A percentile compares a stretch with the other conserved stretches of the same genome.
Evolutionary conservation across 192 early-diverging fungal species (phyloP).

Genomic region (Entomortierella lignicola): DNA sequence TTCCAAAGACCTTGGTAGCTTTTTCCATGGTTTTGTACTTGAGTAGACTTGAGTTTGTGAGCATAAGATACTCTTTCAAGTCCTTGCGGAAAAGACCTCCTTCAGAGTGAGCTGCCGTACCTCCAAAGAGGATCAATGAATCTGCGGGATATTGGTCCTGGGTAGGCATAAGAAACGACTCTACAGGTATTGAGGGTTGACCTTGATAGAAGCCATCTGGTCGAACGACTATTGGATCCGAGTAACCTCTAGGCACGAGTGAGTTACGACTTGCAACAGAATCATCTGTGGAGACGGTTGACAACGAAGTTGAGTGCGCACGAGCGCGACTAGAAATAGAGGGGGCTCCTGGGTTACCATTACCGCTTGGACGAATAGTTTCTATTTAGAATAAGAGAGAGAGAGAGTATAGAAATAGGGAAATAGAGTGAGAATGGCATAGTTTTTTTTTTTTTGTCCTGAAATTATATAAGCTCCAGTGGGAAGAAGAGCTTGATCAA

Average conservation of each 20-base stretch:
- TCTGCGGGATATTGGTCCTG: conserved; percentile 46
- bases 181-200: conserved; percentile 35
- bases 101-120: conserved; percentile 42
- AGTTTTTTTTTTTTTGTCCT: too few species aligned
- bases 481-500: too few species aligned
- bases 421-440: too few species aligned
- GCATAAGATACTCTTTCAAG: conserved; percentile 41
- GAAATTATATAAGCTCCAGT: too few species aligned
- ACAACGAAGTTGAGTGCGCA: conserved; percentile 28
- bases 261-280: conserved; percentile 44
- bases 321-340: conserved; percentile 13
- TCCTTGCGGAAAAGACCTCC: conserved; percentile 43
- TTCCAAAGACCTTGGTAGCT: conserved; percentile 51
- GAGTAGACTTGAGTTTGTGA: conserved; percentile 45
- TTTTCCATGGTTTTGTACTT: conserved; percentile 54
- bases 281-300: conserved; percentile 44
- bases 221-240: not conserved
- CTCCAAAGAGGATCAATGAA: conserved; percentile 45
- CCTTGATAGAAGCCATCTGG: conserved; percentile 36
- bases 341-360: not conserved
- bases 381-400: conserved; percentile 3
- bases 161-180: conserved; percentile 44
- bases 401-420: too few species aligned
- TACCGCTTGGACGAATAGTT: conserved; percentile 1
- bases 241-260: conserved; percentile 19